These are phyloP conservation scores for Trichoderma reesei DNA, from an alignment of 495 filamentous ascomycete genomes.

Conservation along the genomic window DNA sequence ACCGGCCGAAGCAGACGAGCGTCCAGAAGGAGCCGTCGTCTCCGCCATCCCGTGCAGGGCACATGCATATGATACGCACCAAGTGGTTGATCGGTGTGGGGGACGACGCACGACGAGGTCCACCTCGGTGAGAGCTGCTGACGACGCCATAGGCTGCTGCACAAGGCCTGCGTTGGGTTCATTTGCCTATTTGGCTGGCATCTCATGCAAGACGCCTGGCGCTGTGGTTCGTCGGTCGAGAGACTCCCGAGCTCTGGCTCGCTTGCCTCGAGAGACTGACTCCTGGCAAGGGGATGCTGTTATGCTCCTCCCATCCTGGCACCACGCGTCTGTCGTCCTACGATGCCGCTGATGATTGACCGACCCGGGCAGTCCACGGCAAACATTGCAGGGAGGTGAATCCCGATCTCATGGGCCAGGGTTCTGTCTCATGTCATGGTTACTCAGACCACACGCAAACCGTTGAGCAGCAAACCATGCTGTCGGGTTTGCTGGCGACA, in stretches of 20 bases:
- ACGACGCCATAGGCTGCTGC: not conserved
- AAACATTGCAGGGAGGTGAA: not conserved
- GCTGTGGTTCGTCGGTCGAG: not conserved
- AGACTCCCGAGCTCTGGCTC: not conserved
- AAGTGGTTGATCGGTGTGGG: not conserved
- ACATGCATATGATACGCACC: not conserved
- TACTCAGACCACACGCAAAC: not conserved
- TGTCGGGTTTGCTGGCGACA: not conserved
- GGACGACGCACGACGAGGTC: not conserved
- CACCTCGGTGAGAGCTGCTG: not conserved
- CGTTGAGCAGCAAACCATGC: not conserved
- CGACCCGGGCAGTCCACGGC: not conserved
- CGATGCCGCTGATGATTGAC: not conserved
- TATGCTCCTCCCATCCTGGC: not conserved
- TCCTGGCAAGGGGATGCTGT: not conserved
- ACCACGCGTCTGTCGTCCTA: not conserved
- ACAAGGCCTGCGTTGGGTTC: not conserved
- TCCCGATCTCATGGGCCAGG: not conserved
- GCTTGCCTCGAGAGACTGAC: not conserved
- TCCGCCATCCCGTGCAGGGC: not conserved
- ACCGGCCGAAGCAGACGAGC: not conserved
- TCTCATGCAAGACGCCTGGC: not conserved
- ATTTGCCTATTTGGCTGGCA: not conserved
- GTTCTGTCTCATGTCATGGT: not conserved
- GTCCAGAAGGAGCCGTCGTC: not conserved